These are phyloP conservation scores for Stachybotrys elegans DNA, from an alignment of 2,329 filamentous ascomycete species.

Conservation along the genomic window DNA sequence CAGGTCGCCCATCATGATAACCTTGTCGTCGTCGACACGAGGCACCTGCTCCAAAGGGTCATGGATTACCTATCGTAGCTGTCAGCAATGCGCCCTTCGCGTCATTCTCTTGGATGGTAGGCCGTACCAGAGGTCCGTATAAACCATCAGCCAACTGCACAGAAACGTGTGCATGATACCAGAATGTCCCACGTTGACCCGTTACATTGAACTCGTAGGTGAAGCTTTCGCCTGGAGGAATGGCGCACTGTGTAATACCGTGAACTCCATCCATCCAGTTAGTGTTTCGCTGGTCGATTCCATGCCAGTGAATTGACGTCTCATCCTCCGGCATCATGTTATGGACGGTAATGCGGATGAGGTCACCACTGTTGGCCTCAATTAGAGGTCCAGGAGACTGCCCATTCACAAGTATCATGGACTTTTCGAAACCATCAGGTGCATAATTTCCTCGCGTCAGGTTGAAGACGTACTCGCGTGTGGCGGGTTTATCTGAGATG, in stretches of 20 bases:
- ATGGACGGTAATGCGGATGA: conserved; percentile 54
- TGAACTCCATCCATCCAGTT: conserved; percentile 41
- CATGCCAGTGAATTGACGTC: conserved; percentile 41
- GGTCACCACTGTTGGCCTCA: conserved; percentile 50
- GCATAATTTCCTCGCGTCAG: conserved; percentile 4
- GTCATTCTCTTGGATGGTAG: background rate
- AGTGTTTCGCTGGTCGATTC: conserved; percentile 35
- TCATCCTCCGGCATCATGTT: conserved; percentile 52
- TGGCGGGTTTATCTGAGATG: conserved; percentile 3
- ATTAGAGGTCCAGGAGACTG: conserved; percentile 59
- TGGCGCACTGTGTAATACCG: conserved; percentile 52
- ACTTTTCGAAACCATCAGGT: conserved; percentile 21
- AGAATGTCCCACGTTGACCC: conserved; percentile 7
- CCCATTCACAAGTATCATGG: conserved; percentile 54
- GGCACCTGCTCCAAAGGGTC: conserved; percentile 30
- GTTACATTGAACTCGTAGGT: conserved; percentile 35
- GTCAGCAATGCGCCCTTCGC: background rate
- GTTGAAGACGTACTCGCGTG: conserved; percentile 8
- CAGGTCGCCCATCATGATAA: conserved; percentile 32
- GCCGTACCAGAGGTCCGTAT: conserved; percentile 9
- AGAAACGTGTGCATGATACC: conserved; percentile 8
- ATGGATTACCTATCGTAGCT: conserved; percentile 23
- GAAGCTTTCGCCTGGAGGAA: conserved; percentile 47
- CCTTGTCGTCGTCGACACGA: conserved; percentile 26
- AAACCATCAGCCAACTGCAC: conserved; percentile 54